Percentiles rank a stretch among this genome's conserved stretches.
These are phyloP conservation scores for Fraxinus cuspidata DNA, from an alignment of 257 asterid species.

Conservation along the genomic window DNA sequence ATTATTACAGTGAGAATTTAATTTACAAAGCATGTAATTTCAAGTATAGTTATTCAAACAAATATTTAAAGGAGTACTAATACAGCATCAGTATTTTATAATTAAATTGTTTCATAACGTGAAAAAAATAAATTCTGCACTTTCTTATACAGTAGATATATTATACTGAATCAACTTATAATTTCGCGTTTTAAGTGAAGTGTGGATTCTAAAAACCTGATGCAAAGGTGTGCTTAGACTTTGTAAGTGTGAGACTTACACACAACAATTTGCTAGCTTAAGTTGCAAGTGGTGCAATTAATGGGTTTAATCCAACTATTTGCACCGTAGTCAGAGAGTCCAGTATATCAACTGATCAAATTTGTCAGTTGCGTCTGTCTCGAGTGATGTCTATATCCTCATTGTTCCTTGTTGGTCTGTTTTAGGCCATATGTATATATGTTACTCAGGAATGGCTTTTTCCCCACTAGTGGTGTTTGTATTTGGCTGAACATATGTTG, in stretches of 20 bases:
- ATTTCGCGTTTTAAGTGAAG: background rate
- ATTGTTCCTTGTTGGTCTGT: background rate
- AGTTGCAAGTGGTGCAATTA: background rate
- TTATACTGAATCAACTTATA: background rate
- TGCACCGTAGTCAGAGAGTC: background rate
- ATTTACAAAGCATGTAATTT: background rate
- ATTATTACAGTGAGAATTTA: background rate
- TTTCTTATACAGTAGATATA: too few relatives aligned
- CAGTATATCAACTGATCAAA: constrained; percentile 1
- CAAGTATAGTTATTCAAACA: background rate
- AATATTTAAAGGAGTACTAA: background rate
- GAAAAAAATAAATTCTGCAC: background rate
- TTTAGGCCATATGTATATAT: background rate
- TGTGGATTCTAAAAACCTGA: background rate
- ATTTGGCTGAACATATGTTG: background rate
- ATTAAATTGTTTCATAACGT: background rate
- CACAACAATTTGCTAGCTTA: background rate
- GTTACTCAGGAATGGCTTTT: background rate
- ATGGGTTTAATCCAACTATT: background rate
- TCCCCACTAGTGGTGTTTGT: background rate
- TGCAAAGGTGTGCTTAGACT: background rate
- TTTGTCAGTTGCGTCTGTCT: background rate
- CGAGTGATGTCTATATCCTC: background rate
- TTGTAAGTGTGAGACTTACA: background rate
- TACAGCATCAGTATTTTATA: background rate